These are phyloP conservation scores for Globisporangium cederbergense DNA, from an alignment of 352 stramenopile species.

Conservation along the genomic window DNA sequence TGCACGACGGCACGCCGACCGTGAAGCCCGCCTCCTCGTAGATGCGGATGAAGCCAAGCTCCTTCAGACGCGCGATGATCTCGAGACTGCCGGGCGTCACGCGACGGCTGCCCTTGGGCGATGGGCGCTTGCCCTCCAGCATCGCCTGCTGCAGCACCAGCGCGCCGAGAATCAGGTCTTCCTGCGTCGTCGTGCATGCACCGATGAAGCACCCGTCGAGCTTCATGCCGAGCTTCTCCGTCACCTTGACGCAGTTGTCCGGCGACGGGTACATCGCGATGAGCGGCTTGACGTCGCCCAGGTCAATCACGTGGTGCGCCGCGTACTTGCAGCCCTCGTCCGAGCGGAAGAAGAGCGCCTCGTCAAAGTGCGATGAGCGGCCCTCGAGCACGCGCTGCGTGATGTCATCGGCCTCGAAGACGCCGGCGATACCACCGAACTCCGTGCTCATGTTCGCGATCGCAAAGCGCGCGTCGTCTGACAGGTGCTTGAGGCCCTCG, in stretches of 20 bases:
- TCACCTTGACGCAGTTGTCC: slow-evolving; percentile 73
- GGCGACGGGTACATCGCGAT: slow-evolving; percentile 77
- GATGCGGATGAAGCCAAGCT: slow-evolving; percentile 63
- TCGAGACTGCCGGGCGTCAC: slow-evolving; percentile 78
- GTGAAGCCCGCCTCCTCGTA: slow-evolving; percentile 81
- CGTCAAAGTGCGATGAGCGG: slow-evolving; percentile 58
- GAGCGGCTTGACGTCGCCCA: slow-evolving; percentile 51
- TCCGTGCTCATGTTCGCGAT: slow-evolving; percentile 85
- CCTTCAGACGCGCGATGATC: slow-evolving; percentile 60
- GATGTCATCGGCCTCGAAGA: slow-evolving; percentile 75
- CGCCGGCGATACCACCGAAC: slow-evolving; percentile 78
- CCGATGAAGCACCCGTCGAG: slow-evolving; percentile 84
- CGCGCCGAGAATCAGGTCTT: slow-evolving; percentile 75
- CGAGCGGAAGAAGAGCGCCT: slow-evolving; percentile 67
- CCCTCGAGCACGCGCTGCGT: slow-evolving; percentile 54
- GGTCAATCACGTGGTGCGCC: slow-evolving; percentile 69
- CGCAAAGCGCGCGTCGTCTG: slow-evolving; percentile 77
- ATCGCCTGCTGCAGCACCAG: slow-evolving; percentile 75
- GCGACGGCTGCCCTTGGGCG: slow-evolving; percentile 45
- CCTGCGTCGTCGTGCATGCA: slow-evolving; percentile 77
- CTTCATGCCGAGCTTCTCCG: slow-evolving; percentile 69
- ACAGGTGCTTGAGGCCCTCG: slow-evolving; percentile 53
- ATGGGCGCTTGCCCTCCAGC: slow-evolving; percentile 54
- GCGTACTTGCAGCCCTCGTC: slow-evolving; percentile 72
- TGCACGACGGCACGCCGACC: slow-evolving; percentile 73